Conservation (phyloP, 441 rosid genomes). For the Bruguiera hainesii region DNA sequence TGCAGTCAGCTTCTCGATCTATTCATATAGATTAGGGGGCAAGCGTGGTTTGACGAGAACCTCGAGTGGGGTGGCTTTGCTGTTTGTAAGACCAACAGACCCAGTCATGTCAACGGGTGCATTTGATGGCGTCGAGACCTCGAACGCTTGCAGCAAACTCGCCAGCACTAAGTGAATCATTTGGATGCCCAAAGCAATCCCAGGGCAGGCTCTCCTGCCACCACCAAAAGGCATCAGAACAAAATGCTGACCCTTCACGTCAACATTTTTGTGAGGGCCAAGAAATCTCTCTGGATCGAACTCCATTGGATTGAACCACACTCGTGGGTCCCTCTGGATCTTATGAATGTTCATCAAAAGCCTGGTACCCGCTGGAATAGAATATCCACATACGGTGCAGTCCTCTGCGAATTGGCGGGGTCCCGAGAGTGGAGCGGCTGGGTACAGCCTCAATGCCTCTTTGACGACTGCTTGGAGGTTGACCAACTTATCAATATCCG, state of each 20-base stretch:
- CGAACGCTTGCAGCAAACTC: constrained; percentile 31
- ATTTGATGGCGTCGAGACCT: constrained; percentile 6
- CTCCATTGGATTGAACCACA: constrained; percentile 22
- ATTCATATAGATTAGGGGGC: constrained; percentile 21
- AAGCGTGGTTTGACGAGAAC: constrained; percentile 40
- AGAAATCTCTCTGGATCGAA: constrained; percentile 34
- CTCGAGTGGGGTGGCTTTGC: constrained; percentile 40
- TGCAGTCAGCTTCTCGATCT: background rate
- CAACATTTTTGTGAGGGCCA: constrained; percentile 11
- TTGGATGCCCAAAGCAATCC: constrained; percentile 15
- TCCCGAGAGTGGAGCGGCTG: constrained; percentile 38
- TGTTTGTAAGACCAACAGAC: constrained; percentile 36
- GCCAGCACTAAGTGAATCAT: constrained; percentile 23
- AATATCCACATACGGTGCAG: constrained; percentile 40
- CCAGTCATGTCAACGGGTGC: constrained; percentile 28
- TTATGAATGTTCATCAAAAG: constrained; percentile 45
- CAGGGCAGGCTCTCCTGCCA: constrained; percentile 39
- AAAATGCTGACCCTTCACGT: constrained; percentile 20
- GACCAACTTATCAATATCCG: constrained; percentile 35
- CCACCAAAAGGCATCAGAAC: constrained; percentile 33
- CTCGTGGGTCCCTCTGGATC: constrained; percentile 32
- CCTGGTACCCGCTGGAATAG: constrained; percentile 34
- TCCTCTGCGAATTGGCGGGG: constrained; percentile 39
- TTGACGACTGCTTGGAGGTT: constrained; percentile 48
- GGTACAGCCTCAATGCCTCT: constrained; percentile 51